These are phyloP conservation scores for Arthrobotrys entomopaga DNA, from an alignment of 2,329 filamentous ascomycete genomes.

Conservation along the genomic window DNA sequence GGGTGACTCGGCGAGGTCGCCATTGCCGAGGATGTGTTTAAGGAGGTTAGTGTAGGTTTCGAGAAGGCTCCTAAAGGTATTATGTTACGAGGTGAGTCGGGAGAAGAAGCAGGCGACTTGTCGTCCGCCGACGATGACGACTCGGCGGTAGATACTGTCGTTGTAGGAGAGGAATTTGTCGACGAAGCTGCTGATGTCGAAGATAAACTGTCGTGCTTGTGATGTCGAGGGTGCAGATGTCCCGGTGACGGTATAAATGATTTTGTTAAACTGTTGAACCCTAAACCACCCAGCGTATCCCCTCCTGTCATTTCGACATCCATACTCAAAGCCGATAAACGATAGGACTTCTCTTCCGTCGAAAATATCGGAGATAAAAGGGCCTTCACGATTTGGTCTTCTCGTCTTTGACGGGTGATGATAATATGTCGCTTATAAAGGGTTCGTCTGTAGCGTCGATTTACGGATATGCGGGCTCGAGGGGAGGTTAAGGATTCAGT, in stretches of 20 bases:
- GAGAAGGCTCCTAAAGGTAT: conserved; percentile 65
- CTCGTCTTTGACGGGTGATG: conserved; percentile 20
- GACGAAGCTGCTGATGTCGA: conserved; percentile 79
- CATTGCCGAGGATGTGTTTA: conserved; percentile 63
- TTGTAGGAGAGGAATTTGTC: conserved; percentile 92
- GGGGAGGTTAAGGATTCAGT: conserved; percentile 33
- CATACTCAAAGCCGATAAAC: conserved; percentile 49
- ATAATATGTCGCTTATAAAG: conserved; percentile 42
- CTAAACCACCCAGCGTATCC: conserved; percentile 53
- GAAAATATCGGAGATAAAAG: conserved; percentile 39
- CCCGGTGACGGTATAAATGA: conserved; percentile 51
- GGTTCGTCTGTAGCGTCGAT: conserved; percentile 31
- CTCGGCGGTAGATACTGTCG: conserved; percentile 90
- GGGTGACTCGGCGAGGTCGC: conserved; percentile 62
- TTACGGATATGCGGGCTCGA: conserved; percentile 33
- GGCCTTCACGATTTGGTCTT: conserved; percentile 15
- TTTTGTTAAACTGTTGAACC: conserved; percentile 53
- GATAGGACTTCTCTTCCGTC: conserved; percentile 44
- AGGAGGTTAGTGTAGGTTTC: conserved; percentile 68
- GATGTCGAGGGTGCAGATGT: conserved; percentile 66
- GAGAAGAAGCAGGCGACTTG: conserved; percentile 88
- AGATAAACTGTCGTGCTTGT: conserved; percentile 80
- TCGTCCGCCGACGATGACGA: conserved; percentile 90
- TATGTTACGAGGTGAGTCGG: conserved; percentile 83
- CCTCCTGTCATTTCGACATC: conserved; percentile 55